Base-by-base conservation (phyloP, 768 basidiomycete species). In the Lepiota subincarnata region DNA sequence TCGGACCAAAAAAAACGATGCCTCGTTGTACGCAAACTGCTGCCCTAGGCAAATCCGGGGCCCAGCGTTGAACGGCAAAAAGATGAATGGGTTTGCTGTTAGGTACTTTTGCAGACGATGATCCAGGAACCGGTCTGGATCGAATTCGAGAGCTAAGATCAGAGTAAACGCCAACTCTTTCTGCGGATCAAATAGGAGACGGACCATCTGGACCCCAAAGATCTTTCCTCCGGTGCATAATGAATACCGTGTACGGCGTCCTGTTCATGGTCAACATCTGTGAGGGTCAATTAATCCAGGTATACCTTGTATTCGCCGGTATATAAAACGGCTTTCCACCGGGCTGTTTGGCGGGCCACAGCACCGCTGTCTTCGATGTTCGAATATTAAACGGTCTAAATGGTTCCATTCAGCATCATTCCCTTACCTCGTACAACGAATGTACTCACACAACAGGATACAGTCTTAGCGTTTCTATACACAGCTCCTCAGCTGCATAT, bases 171-270 rank as follows among this genome's bases (percentile, higher is more conserved):
- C 13, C 6, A 8, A 28, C 37, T 18, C 12, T 26, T 14, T 10
- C 16, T 6, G 11, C 18, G 12, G 12, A 3, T 1, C 24, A 11
- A 14, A 14, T 1, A 6, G 18, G 18, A 31, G 19, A 45, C 58
- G 4, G 53, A 82, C 83, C 84, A 59, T 86, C 84, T 0, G 83
- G 82, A 1, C 85, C 85, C 86, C 86, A 87, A 0, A 84, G 70
- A 58, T 85, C 81, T 50, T 66, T 74, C 44, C 83, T 69, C 8
- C 84, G 73, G 26, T 88, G 86, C 79, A 85, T 83, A 12, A 79
- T 65, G 37, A 76, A 66, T 4, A 81, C 73, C 2, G 73, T 73
- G 59, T 81, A 85, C 1, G 63, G 55, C 24, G 55, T 60, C 59
- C 57, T 53, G 13, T 41, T 34, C 22, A 22, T n/a, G 5, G 1